A percentile compares a stretch with the other conserved stretches of the same genome.
Evolutionary conservation across 2,329 filamentous ascomycete genomes (phyloP).

Genomic region (Alternaria atra): DNA sequence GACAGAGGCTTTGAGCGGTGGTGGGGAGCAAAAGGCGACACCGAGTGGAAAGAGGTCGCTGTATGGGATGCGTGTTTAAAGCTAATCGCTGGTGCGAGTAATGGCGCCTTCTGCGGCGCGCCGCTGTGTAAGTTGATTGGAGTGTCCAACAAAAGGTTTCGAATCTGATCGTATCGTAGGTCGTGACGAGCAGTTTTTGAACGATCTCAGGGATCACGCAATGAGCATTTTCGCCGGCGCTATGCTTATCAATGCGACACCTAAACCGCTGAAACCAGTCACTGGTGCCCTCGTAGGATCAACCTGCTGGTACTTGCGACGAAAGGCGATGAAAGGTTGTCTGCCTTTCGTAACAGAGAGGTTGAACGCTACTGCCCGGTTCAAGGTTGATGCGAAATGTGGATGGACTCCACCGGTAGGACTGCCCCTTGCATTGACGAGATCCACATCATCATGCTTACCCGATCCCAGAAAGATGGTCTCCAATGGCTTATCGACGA

Average conservation of each 20-base stretch:
- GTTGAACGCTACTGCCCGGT: slow-evolving; percentile 21
- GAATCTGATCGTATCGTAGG: slow-evolving; percentile 12
- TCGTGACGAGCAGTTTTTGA: slow-evolving; percentile 21
- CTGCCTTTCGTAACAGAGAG: slow-evolving; percentile 26
- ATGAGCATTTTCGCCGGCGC: slow-evolving; percentile 25
- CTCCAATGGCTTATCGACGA: slow-evolving; percentile 31
- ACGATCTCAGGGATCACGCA: slow-evolving; percentile 22
- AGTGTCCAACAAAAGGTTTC: neutral
- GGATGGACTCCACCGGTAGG: slow-evolving; percentile 24
- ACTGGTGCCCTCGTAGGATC: slow-evolving; percentile 19
- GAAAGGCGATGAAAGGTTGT: slow-evolving; percentile 19
- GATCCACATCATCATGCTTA: neutral
- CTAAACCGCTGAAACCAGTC: slow-evolving; percentile 20
- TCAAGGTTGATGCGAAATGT: slow-evolving; percentile 19
- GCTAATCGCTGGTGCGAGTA: slow-evolving; percentile 22
- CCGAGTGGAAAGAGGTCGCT: slow-evolving; percentile 24
- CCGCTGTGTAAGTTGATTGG: slow-evolving; percentile 19
- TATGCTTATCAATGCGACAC: slow-evolving; percentile 25
- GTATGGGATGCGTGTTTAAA: slow-evolving; percentile 25
- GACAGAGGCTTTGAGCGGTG: slow-evolving; percentile 20
- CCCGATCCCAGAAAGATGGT: slow-evolving; percentile 18
- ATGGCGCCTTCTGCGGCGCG: slow-evolving; percentile 27
- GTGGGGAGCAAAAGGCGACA: slow-evolving; percentile 18
- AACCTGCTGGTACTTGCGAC: slow-evolving; percentile 18
- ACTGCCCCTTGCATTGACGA: neutral